These are phyloP conservation scores for Metschnikowia matae DNA, from an alignment of 805 yeast species.

Conservation along the genomic window DNA sequence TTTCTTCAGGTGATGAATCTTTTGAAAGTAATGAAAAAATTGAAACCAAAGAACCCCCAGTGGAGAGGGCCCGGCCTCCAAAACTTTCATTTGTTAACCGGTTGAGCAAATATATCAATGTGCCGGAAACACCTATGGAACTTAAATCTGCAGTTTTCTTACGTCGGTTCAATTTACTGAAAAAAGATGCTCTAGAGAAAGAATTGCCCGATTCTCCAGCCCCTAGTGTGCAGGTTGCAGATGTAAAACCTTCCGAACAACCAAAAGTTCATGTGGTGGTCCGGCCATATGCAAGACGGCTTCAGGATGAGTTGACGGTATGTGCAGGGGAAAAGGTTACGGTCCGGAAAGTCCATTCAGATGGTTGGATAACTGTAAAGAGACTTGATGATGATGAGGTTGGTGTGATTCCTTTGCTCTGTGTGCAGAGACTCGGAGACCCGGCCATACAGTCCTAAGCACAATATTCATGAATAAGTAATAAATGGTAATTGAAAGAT, in stretches of 20 bases:
- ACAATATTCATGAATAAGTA: neutral
- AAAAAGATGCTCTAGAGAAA: slow-evolving; percentile 12
- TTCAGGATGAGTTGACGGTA: slow-evolving; percentile 34
- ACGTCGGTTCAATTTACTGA: slow-evolving; percentile 28
- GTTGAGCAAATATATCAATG: slow-evolving; percentile 23
- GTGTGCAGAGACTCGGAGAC: neutral
- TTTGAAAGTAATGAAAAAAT: neutral
- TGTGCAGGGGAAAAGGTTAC: slow-evolving; percentile 28
- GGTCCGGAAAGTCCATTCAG: slow-evolving; percentile 24
- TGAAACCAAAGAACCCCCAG: neutral
- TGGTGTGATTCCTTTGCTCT: slow-evolving; percentile 33
- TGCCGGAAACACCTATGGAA: slow-evolving; percentile 20
- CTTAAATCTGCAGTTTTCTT: slow-evolving; percentile 30
- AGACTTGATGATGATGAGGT: slow-evolving; percentile 12
- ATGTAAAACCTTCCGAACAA: neutral
- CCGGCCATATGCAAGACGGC: slow-evolving; percentile 23
- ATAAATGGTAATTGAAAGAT: neutral
- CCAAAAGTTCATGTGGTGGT: slow-evolving; percentile 18
- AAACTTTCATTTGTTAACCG: slow-evolving; percentile 10
- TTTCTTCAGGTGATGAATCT: neutral
- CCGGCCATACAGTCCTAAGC: neutral
- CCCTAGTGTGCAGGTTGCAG: slow-evolving; percentile 1
- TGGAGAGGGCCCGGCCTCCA: neutral
- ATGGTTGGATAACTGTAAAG: slow-evolving; percentile 39
- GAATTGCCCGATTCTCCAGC: slow-evolving; percentile 21